Evolutionary conservation across 164 flowering plant species (phyloP).

Genomic region (Aristolochia contorta): DNA sequence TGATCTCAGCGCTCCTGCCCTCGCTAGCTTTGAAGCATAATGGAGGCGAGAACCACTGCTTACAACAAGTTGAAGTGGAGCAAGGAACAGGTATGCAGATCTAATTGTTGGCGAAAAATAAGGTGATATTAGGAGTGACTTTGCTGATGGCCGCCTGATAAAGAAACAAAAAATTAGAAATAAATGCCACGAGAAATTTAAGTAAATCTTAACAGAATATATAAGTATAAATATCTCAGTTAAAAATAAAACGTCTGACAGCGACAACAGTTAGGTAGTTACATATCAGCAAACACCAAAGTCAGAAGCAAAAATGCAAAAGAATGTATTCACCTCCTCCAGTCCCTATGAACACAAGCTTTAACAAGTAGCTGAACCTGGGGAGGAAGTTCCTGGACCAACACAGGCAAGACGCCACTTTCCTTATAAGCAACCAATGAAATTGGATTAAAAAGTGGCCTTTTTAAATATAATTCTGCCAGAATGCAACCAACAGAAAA

Average conservation of each 20-base stretch:
- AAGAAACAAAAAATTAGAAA: not conserved
- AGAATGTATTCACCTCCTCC: slow-evolving; percentile 46
- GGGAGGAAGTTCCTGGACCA: slow-evolving; percentile 65
- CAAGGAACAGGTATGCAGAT: slow-evolving; percentile 71
- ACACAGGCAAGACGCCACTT: slow-evolving; percentile 49
- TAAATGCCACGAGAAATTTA: not conserved
- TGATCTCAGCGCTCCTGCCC: slow-evolving; percentile 63
- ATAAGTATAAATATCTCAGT: not conserved
- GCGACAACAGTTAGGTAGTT: not conserved
- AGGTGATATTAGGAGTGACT: slow-evolving; percentile 79
- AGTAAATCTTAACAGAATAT: not conserved
- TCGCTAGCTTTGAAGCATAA: slow-evolving; percentile 76
- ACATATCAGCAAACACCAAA: no score
- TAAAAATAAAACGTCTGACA: not conserved
- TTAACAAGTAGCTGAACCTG: slow-evolving; percentile 49
- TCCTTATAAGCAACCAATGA: slow-evolving; percentile 44
- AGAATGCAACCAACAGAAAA: slow-evolving; percentile 84
- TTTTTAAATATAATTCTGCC: slow-evolving; percentile 76
- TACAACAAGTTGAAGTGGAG: slow-evolving; percentile 75
- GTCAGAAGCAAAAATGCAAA: not conserved
- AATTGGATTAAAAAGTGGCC: slow-evolving; percentile 65
- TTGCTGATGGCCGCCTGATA: slow-evolving; percentile 86
- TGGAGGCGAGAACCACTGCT: slow-evolving; percentile 54
- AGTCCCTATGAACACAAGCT: slow-evolving; percentile 65
- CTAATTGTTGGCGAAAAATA: slow-evolving; percentile 62